phyloP scores from a whole-genome alignment of 2,329 filamentous ascomycete species.

The Xylariaceae sp. region DNA sequence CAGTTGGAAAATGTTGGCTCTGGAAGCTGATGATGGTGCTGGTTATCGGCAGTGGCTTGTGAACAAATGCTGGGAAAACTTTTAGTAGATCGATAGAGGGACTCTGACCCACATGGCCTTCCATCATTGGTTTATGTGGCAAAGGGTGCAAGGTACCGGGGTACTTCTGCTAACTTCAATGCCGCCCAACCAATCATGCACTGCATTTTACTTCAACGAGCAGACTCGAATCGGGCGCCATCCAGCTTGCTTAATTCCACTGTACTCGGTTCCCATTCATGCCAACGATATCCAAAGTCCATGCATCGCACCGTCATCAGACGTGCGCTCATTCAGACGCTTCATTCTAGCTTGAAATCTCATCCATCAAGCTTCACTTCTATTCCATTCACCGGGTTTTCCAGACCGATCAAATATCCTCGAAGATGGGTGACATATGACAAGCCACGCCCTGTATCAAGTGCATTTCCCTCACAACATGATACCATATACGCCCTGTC shows the following conservation, averaged over 20 bases:
- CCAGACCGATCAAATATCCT: not conserved
- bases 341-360: not conserved
- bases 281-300: slow-evolving; percentile 7
- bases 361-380: slow-evolving; percentile 1
- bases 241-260: slow-evolving; percentile 3
- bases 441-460: slow-evolving; percentile 1
- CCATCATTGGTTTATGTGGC: slow-evolving; percentile 6
- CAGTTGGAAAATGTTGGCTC: no score
- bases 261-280: not conserved
- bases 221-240: not conserved
- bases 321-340: slow-evolving; percentile 15
- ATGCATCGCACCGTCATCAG: slow-evolving; percentile 28
- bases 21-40: no score
- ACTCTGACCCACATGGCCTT: not conserved
- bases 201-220: slow-evolving; percentile 1
- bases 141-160: not conserved
- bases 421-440: slow-evolving; percentile 6
- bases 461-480: slow-evolving; percentile 23
- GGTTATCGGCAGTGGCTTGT: no score
- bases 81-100: not conserved
- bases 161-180: not conserved
- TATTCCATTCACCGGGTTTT: not conserved
- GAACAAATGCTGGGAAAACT: not conserved
- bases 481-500: slow-evolving; percentile 91
- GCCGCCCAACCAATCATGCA: slow-evolving; percentile 11